Conservation (phyloP, 345 rosid genomes). For the Citropsis articulata region DNA sequence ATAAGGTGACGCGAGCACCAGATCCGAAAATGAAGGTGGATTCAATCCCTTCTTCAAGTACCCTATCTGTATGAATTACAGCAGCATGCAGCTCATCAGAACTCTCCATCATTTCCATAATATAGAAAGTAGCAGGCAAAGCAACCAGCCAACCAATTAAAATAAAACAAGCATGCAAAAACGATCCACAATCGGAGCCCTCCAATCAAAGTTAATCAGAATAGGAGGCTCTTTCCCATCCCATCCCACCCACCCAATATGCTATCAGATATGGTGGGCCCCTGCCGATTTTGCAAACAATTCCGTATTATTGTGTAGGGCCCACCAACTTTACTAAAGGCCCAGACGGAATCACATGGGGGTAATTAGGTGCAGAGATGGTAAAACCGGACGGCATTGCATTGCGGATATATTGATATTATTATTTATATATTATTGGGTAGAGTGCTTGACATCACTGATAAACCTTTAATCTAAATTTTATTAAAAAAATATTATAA, state of each 20-base stretch:
- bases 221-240: no score
- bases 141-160: neutral
- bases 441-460: no score
- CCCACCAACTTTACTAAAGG: neutral
- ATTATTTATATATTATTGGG: no score
- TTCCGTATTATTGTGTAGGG: neutral
- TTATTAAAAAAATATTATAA: no score
- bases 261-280: neutral
- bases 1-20: slow-evolving; percentile 52
- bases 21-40: slow-evolving; percentile 65
- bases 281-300: neutral
- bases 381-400: no score
- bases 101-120: neutral
- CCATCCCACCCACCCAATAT: no score
- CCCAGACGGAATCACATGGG: neutral
- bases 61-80: slow-evolving; percentile 54
- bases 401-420: no score
- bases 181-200: neutral
- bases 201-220: neutral
- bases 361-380: neutral
- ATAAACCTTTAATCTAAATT: no score
- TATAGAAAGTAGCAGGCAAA: no score
- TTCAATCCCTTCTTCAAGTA: slow-evolving; percentile 76
- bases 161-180: neutral
- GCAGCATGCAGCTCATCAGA: slow-evolving; percentile 2